Evolutionary conservation across 441 rosid species (phyloP).

Genomic region (Populus tomentosa): DNA sequence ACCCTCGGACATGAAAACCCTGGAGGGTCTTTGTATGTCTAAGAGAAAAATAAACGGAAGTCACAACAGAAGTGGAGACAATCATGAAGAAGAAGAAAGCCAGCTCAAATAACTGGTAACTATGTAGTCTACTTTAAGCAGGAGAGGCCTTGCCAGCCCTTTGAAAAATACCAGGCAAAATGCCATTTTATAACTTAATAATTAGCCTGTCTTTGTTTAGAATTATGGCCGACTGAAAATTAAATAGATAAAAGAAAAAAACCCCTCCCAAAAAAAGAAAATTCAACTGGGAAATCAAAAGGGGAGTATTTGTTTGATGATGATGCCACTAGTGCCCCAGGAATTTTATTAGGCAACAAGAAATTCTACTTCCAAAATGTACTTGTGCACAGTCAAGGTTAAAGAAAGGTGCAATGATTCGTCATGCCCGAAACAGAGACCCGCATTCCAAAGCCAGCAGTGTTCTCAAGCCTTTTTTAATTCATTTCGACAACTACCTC

Average conservation of each 20-base stretch:
- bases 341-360: background rate
- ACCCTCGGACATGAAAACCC: conserved; percentile 92
- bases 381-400: no score
- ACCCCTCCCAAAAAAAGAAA: background rate
- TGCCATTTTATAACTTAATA: background rate
- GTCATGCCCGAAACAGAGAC: background rate
- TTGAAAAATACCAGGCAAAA: background rate
- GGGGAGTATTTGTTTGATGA: background rate
- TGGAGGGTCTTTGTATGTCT: conserved; percentile 53
- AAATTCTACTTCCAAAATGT: no score
- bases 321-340: background rate
- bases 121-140: background rate
- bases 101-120: background rate
- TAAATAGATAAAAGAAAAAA: background rate
- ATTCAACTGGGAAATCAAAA: no score
- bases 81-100: background rate
- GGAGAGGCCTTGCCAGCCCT: background rate
- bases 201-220: background rate
- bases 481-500: background rate
- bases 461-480: background rate
- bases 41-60: conserved; percentile 16
- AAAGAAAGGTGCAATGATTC: no score
- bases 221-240: background rate
- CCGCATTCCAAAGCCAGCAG: background rate
- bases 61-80: background rate